Evolutionary conservation across 2,329 filamentous ascomycete genomes (phyloP), one percentile per base, ranked within the genome.

Genomic region (Canariomyces notabilis): DNA sequence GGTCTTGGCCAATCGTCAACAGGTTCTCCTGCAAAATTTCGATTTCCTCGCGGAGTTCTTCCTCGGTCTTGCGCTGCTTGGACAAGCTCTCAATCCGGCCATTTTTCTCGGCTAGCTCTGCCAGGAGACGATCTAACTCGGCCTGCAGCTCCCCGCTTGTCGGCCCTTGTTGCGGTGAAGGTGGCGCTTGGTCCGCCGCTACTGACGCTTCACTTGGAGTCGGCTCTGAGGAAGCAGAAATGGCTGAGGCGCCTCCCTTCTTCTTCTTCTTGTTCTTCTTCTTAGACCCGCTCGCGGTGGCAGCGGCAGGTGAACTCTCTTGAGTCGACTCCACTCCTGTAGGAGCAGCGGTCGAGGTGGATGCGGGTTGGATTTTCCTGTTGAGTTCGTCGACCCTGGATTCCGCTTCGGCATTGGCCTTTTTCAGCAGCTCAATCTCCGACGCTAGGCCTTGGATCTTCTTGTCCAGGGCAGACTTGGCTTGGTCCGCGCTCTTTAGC

Each of bases 261-360:
- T 94, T 95, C 72, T 91, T 95, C 63, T 87, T 87, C 54, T 89
- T 94, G 65, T 87, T 90, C 67, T 88, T 94, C 68, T 89, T 91
- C 49, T 75, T 78, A 50, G 46, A 19, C 32, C 31, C 18, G 46
- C 20, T 16, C 46, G 18, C 1, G 55, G 49, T 15, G 42, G 49
- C 31, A 14, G 48, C 38, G 2, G 56, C 50, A 22, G 55, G 44
- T 6, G 52, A 41, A 5, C 46, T 33, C 2, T 43, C 68, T 60
- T 20, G 42, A 18, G 54, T 39, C 8, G 54, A 31, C 15, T 54
- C 40, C 41, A 50, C 19, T n/a, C 54, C 46, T 6, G 59, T 35
- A 6, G 59, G 47, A 1, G 61, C 40, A 4, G 59, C 40, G 2
- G 63, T 37, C 1, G 64, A 31, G 1, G 60, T 42, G 1, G 64